Evolutionary conservation across 805 yeast genomes (phyloP).

Genomic region (Candida ponderosae): DNA sequence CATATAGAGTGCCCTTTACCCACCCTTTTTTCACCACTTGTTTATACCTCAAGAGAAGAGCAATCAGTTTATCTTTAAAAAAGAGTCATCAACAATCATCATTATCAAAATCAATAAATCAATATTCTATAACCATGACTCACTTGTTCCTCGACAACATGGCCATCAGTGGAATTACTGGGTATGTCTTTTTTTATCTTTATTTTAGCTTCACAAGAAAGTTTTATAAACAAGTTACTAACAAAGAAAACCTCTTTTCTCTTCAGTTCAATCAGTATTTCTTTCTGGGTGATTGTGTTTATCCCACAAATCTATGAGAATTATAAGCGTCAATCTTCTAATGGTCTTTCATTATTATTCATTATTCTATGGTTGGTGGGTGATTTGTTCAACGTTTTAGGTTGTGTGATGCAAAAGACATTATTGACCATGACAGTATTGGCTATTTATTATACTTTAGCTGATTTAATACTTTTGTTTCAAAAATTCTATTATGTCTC

Average conservation of each 20-base stretch:
- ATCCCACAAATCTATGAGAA: conserved; percentile 96
- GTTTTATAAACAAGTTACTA: not conserved
- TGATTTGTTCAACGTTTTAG: conserved; percentile 87
- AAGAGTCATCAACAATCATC: too few species aligned
- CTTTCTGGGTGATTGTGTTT: conserved; percentile 97
- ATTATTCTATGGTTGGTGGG: conserved; percentile 90
- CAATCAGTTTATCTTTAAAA: too few species aligned
- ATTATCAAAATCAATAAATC: too few species aligned
- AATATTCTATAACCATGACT: not conserved
- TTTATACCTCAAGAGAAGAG: too few species aligned
- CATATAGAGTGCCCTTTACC: too few species aligned
- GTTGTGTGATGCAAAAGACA: conserved; percentile 84
- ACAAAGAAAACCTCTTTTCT: not conserved
- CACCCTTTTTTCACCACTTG: too few species aligned
- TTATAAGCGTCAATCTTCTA: conserved; percentile 76
- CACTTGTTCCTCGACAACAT: conserved; percentile 8
- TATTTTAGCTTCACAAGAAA: not conserved
- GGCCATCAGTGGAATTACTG: conserved; percentile 22
- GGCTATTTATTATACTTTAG: conserved; percentile 87
- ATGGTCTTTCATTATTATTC: conserved; percentile 82
- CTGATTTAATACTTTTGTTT: conserved; percentile 75
- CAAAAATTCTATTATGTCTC: conserved; percentile 81
- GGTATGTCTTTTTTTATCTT: conserved; percentile 6
- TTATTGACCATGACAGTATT: conserved; percentile 90
- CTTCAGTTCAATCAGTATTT: conserved; percentile 71